Conservation (phyloP, 1,139 yeast genomes). For the Lodderomyces pseudojiufengensis region DNA sequence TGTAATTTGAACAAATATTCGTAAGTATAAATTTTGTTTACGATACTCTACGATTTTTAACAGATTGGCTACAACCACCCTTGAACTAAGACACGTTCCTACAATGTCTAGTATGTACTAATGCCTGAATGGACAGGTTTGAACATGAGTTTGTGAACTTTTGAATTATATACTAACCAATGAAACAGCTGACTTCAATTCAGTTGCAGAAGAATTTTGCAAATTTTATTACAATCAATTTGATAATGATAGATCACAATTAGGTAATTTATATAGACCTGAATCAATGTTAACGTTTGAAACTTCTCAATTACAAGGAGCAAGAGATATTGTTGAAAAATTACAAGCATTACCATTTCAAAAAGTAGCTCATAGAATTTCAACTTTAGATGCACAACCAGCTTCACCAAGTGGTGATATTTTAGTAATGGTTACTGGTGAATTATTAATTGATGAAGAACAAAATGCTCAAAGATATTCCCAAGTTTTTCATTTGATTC, state of each 20-base stretch:
- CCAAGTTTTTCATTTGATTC: slow-evolving; percentile 94
- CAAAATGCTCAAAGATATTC: slow-evolving; percentile 93
- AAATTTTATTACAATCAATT: slow-evolving; percentile 94
- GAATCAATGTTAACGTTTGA: slow-evolving; percentile 98
- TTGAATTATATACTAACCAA: slow-evolving; percentile 13
- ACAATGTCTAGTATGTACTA: slow-evolving; percentile 16
- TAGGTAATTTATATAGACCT: slow-evolving; percentile 93
- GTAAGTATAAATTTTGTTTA: no score
- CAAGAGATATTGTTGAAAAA: slow-evolving; percentile 87
- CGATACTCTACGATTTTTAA: no score
- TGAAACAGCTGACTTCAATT: slow-evolving; percentile 61
- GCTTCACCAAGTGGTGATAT: slow-evolving; percentile 93
- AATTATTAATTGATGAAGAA: slow-evolving; percentile 87
- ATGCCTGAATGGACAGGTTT: no score
- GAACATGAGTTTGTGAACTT: no score
- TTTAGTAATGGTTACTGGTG: slow-evolving; percentile 97
- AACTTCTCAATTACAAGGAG: slow-evolving; percentile 91
- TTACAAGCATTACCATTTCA: slow-evolving; percentile 82
- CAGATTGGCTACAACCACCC: no score
- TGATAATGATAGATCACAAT: slow-evolving; percentile 86
- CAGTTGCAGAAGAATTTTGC: slow-evolving; percentile 79
- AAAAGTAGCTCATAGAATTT: slow-evolving; percentile 87
- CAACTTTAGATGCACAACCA: slow-evolving; percentile 97
- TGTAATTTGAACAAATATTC: no score
- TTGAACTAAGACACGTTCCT: neutral